Conservation (phyloP, 805 yeast species). For the Wickerhamomyces bisporus region DNA sequence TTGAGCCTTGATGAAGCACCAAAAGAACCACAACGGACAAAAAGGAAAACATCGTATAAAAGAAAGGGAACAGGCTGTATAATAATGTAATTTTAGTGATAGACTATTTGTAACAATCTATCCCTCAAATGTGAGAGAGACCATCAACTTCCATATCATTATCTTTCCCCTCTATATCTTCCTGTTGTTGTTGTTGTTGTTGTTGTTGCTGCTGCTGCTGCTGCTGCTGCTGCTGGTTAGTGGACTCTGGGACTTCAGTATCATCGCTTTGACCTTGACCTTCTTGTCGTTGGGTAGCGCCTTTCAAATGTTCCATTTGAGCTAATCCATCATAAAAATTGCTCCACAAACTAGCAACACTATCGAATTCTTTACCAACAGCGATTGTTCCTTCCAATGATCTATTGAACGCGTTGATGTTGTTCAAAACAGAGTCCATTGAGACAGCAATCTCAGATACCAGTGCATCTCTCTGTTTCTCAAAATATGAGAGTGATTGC, state of each 20-base stretch:
- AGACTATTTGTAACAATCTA: too few relatives aligned
- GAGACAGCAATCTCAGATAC: conserved; percentile 53
- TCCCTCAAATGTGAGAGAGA: too few relatives aligned
- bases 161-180: too few relatives aligned
- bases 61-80: conserved; percentile 3
- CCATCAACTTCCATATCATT: too few relatives aligned
- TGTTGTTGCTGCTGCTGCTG: too few relatives aligned
- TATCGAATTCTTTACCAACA: conserved; percentile 72
- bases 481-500: conserved; percentile 36
- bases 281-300: too few relatives aligned
- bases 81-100: conserved; percentile 4
- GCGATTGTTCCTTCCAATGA: conserved; percentile 62
- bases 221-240: not conserved
- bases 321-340: conserved; percentile 54
- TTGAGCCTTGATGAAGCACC: not conserved
- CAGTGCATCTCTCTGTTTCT: conserved; percentile 52
- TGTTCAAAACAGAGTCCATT: conserved; percentile 61
- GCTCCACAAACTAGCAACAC: conserved; percentile 66
- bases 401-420: conserved; percentile 60
- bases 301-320: conserved; percentile 23
- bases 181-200: too few relatives aligned
- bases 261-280: not conserved
- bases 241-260: too few relatives aligned
- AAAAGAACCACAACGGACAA: not conserved
- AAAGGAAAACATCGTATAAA: conserved; percentile 7